These are phyloP conservation scores for Orbilia quercus DNA, from an alignment of 2,329 filamentous ascomycete genomes.

Conservation along the genomic window DNA sequence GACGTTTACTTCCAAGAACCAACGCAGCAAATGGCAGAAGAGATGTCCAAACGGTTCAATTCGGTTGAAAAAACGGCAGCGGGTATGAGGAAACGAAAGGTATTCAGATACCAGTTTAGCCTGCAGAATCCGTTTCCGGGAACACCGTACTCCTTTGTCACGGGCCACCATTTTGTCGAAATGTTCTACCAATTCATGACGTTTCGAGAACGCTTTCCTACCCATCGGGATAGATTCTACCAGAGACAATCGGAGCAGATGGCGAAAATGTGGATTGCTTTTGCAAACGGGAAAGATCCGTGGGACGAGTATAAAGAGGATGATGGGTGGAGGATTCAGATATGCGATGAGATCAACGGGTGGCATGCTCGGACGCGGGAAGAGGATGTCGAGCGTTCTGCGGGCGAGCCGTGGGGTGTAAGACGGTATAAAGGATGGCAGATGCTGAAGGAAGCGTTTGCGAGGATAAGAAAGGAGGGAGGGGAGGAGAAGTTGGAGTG, in stretches of 20 bases:
- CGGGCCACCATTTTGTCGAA: slow-evolving; percentile 58
- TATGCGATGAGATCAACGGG: slow-evolving; percentile 48
- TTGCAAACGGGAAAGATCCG: slow-evolving; percentile 53
- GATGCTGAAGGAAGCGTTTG: slow-evolving; percentile 30
- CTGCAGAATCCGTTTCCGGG: slow-evolving; percentile 62
- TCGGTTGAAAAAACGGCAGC: slow-evolving; percentile 22
- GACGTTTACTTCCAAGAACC: slow-evolving; percentile 57
- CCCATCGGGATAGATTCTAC: slow-evolving; percentile 56
- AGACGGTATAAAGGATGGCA: slow-evolving; percentile 41
- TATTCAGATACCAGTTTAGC: slow-evolving; percentile 58
- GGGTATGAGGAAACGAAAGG: slow-evolving; percentile 36
- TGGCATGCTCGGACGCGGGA: slow-evolving; percentile 41
- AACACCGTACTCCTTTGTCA: slow-evolving; percentile 58
- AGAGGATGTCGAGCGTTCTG: slow-evolving; percentile 37
- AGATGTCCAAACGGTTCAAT: slow-evolving; percentile 35
- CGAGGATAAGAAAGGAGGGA: slow-evolving; percentile 24
- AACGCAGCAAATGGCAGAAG: slow-evolving; percentile 45
- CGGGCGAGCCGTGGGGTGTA: slow-evolving; percentile 43
- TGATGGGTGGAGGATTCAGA: slow-evolving; percentile 38
- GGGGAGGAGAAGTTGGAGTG: slow-evolving; percentile 34
- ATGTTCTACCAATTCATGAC: slow-evolving; percentile 59
- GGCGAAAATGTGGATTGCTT: slow-evolving; percentile 57
- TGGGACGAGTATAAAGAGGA: slow-evolving; percentile 47
- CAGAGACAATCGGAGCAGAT: slow-evolving; percentile 56
- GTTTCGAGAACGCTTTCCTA: slow-evolving; percentile 57